These are phyloP conservation scores for Cercospora sp. DNA, from an alignment of 2,329 filamentous ascomycete species.

Conservation along the genomic window DNA sequence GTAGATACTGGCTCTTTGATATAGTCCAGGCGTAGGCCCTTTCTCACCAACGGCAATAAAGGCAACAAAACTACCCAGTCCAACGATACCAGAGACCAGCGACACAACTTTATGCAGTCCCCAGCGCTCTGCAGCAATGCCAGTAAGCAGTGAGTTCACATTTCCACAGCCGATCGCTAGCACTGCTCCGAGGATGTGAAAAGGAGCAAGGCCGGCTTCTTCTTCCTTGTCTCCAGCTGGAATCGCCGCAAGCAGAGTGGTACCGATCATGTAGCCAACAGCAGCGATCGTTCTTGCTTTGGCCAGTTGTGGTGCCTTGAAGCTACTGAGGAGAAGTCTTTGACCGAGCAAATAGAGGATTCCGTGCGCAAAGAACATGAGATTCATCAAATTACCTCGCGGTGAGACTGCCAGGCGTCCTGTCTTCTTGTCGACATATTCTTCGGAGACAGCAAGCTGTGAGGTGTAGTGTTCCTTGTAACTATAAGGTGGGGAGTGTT, in stretches of 20 bases:
- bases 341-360: constrained; percentile 15
- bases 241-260: constrained; percentile 14
- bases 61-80: constrained; percentile 3
- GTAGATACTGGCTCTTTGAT: constrained; percentile 18
- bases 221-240: constrained; percentile 14
- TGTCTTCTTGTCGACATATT: constrained; percentile 8
- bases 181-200: constrained; percentile 17
- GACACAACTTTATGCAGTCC: constrained; percentile 12
- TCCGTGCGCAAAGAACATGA: constrained; percentile 16
- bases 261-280: constrained; percentile 14
- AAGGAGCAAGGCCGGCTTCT: neutral
- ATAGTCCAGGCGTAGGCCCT: constrained; percentile 7
- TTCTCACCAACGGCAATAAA: constrained; percentile 1
- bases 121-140: constrained; percentile 2
- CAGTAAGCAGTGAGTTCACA: constrained; percentile 17
- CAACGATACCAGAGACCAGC: constrained; percentile 8
- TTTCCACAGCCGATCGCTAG: constrained; percentile 15
- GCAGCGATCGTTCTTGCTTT: constrained; percentile 5
- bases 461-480: constrained; percentile 20
- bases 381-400: constrained; percentile 17
- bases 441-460: constrained; percentile 18
- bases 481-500: constrained; percentile 14
- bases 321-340: constrained; percentile 5
- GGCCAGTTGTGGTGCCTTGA: neutral
- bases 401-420: constrained; percentile 7